These are phyloP conservation scores for Penicillium sp. DNA, from an alignment of 2,329 filamentous ascomycete genomes.

Conservation along the genomic window DNA sequence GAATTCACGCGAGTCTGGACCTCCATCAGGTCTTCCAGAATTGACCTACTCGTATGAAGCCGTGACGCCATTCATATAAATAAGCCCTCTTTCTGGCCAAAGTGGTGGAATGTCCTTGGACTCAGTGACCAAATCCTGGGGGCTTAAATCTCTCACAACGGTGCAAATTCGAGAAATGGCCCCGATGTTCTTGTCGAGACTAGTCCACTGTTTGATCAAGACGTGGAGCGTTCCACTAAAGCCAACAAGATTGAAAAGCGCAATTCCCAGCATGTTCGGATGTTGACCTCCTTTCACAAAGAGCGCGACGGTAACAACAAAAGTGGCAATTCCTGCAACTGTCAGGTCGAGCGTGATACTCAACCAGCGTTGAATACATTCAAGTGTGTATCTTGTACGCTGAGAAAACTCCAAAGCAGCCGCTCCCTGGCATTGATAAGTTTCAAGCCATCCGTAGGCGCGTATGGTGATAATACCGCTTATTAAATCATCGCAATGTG, in stretches of 20 bases:
- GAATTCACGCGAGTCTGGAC: neutral
- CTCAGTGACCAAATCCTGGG: conserved; percentile 37
- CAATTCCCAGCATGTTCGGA: conserved; percentile 12
- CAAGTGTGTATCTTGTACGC: conserved; percentile 41
- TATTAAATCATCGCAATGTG: conserved; percentile 48
- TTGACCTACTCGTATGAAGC: conserved; percentile 33
- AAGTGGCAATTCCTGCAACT: conserved; percentile 19
- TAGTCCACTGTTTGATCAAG: conserved; percentile 15
- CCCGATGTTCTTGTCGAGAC: conserved; percentile 19
- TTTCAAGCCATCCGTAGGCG: conserved; percentile 45
- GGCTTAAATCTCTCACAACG: conserved; percentile 38
- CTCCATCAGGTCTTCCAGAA: too few relatives aligned
- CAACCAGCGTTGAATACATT: conserved; percentile 42
- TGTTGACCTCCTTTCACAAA: conserved; percentile 12
- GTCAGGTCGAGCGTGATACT: conserved; percentile 19
- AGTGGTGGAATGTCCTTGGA: conserved; percentile 23
- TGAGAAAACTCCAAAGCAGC: conserved; percentile 38
- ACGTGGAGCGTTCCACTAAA: conserved; percentile 16
- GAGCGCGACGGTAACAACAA: conserved; percentile 18
- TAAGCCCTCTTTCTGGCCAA: conserved; percentile 34
- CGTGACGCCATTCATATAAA: conserved; percentile 33
- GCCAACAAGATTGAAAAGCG: conserved; percentile 20
- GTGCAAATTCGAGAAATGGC: conserved; percentile 37
- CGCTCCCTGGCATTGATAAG: conserved; percentile 36
- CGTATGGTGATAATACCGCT: conserved; percentile 47